These are phyloP conservation scores for Solanum virginianum DNA, from an alignment of 257 asterid species.

Conservation along the genomic window DNA sequence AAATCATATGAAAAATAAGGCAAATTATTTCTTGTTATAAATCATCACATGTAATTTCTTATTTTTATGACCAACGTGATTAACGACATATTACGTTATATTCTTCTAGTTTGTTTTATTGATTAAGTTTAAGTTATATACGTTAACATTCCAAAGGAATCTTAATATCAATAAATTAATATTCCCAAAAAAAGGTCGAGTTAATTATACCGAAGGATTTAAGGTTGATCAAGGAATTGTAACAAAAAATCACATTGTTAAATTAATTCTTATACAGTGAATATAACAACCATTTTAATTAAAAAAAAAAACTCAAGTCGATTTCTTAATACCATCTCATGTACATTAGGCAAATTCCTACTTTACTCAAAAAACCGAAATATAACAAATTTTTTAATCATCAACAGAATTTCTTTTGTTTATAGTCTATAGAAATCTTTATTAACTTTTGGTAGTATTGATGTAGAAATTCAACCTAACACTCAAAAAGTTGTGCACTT, in stretches of 20 bases:
- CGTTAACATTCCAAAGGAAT: too few relatives aligned
- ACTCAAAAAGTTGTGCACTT: background rate
- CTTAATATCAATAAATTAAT: background rate
- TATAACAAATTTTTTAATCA: background rate
- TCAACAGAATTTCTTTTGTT: background rate
- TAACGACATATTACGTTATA: background rate
- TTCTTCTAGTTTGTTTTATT: background rate
- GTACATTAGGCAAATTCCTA: background rate
- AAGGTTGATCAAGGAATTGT: background rate
- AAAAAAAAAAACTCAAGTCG: background rate
- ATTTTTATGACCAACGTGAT: background rate
- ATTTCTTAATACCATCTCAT: background rate
- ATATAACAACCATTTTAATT: background rate
- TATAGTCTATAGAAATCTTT: background rate
- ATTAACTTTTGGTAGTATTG: background rate
- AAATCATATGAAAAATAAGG: background rate
- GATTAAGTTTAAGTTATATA: background rate
- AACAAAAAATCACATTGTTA: background rate
- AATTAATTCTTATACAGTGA: background rate
- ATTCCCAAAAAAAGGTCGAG: background rate
- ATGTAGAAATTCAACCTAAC: background rate
- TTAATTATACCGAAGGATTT: background rate
- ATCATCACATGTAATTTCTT: background rate
- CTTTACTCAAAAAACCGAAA: background rate
- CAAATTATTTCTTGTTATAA: background rate